These are phyloP conservation scores for Pyrenochaeta sp. DNA, from an alignment of 2,329 filamentous ascomycete genomes.

Conservation along the genomic window DNA sequence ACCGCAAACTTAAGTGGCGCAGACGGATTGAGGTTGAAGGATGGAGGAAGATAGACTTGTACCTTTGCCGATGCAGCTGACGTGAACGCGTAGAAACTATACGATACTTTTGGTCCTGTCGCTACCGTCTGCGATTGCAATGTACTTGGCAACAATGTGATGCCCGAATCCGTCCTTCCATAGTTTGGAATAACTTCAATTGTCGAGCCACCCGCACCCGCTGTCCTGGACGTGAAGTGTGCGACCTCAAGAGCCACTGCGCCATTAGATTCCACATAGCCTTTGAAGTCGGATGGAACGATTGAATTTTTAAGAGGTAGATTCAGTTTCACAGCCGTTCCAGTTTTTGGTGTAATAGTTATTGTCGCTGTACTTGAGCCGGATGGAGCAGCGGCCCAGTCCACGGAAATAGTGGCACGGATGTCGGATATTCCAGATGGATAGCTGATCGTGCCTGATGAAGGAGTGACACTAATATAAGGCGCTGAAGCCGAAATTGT, in stretches of 20 bases:
- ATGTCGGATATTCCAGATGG: constrained; percentile 33
- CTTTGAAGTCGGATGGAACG: constrained; percentile 24
- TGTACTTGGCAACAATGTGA: constrained; percentile 25
- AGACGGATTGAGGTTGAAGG: constrained; percentile 58
- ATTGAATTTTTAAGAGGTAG: constrained; percentile 25
- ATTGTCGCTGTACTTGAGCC: constrained; percentile 23
- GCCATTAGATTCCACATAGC: constrained; percentile 30
- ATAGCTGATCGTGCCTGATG: constrained; percentile 30
- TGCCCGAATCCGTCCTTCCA: constrained; percentile 31
- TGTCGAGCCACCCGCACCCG: constrained; percentile 3
- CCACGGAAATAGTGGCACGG: constrained; percentile 25
- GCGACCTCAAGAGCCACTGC: constrained; percentile 29
- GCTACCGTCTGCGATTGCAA: constrained; percentile 20
- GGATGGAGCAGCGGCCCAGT: constrained; percentile 30
- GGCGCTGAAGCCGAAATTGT: constrained; percentile 23
- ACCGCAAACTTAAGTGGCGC: constrained; percentile 58
- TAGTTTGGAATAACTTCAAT: constrained; percentile 30
- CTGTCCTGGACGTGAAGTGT: constrained; percentile 17
- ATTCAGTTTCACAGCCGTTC: constrained; percentile 20
- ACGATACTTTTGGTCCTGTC: constrained; percentile 22
- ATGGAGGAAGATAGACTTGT: constrained; percentile 45
- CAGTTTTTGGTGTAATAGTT: constrained; percentile 24
- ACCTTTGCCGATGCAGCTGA: constrained; percentile 26
- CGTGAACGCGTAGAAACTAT: constrained; percentile 26
- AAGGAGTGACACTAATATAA: constrained; percentile 26